A percentile compares a stretch with the other conserved stretches of the same genome.
These are phyloP conservation scores for Neoascochyta sp. DNA, from an alignment of 2,329 filamentous ascomycete genomes.

Conservation along the genomic window DNA sequence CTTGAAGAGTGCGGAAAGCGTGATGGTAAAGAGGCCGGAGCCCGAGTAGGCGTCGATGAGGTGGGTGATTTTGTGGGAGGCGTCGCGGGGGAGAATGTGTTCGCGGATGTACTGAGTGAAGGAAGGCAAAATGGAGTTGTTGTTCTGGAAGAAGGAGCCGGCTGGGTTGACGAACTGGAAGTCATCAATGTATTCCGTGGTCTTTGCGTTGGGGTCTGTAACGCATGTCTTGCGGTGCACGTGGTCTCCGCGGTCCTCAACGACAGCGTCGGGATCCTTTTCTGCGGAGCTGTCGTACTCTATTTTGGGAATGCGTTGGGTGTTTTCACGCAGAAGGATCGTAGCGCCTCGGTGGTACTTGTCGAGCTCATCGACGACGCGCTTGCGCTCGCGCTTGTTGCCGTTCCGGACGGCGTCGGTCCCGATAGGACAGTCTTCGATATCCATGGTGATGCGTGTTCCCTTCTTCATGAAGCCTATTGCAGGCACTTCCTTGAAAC, in stretches of 20 bases:
- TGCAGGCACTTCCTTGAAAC: constrained; percentile 64
- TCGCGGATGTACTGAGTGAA: constrained; percentile 87
- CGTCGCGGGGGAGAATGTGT: constrained; percentile 59
- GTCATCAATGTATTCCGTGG: constrained; percentile 82
- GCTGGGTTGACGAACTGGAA: constrained; percentile 88
- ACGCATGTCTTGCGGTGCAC: constrained; percentile 83
- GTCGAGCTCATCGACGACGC: constrained; percentile 65
- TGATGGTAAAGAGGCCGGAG: constrained; percentile 95
- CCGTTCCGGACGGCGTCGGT: constrained; percentile 80
- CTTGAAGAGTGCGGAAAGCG: constrained; percentile 75
- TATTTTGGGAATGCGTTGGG: constrained; percentile 59
- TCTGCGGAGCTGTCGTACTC: constrained; percentile 19
- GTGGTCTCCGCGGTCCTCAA: constrained; percentile 57
- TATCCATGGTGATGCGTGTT: constrained; percentile 76
- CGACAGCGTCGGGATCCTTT: constrained; percentile 42
- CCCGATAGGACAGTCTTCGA: constrained; percentile 95
- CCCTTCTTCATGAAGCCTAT: constrained; percentile 92
- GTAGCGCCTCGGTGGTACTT: constrained; percentile 81
- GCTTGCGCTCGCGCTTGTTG: constrained; percentile 71
- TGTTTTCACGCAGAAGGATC: constrained; percentile 82
- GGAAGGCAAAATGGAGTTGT: constrained; percentile 88
- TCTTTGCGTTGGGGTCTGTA: constrained; percentile 76
- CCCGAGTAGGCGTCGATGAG: constrained; percentile 98
- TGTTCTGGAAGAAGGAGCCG: constrained; percentile 98
- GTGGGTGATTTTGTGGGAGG: constrained; percentile 60